phyloP scores from a whole-genome alignment of 495 filamentous ascomycete genomes.

The Penicillium manginii region DNA sequence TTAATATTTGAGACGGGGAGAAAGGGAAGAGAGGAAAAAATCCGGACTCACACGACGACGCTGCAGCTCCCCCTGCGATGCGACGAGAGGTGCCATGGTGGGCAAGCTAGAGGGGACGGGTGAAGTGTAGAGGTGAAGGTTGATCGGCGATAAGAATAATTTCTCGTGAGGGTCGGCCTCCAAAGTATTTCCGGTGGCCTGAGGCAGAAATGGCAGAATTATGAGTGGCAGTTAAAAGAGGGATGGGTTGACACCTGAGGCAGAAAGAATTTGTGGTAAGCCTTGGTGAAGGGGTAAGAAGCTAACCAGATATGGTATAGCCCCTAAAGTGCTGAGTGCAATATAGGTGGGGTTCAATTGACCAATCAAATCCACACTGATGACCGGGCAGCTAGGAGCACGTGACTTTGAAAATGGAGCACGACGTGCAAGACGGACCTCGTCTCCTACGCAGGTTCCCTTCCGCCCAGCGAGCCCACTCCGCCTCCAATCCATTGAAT shows the following conservation, averaged over 20 bases:
- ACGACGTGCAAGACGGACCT: slow-evolving; percentile 28
- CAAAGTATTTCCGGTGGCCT: slow-evolving; percentile 36
- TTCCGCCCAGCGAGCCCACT: slow-evolving; percentile 38
- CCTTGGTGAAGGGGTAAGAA: not conserved
- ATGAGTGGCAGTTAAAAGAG: not conserved
- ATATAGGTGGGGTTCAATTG: slow-evolving; percentile 23
- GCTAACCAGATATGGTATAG: slow-evolving; percentile 9
- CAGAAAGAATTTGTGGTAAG: no score
- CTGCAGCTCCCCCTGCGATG: slow-evolving; percentile 54
- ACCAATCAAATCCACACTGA: slow-evolving; percentile 47
- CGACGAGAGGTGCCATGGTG: slow-evolving; percentile 52
- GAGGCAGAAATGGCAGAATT: slow-evolving; percentile 18
- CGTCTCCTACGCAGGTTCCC: slow-evolving; percentile 37
- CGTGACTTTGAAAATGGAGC: slow-evolving; percentile 48
- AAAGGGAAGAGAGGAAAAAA: not conserved
- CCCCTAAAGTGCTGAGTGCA: slow-evolving; percentile 3
- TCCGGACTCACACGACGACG: slow-evolving; percentile 47
- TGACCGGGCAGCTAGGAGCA: slow-evolving; percentile 42
- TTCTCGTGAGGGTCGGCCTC: slow-evolving; percentile 23
- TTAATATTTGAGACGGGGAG: slow-evolving; percentile 1
- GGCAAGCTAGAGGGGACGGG: slow-evolving; percentile 20
- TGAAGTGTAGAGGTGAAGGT: slow-evolving; percentile 32
- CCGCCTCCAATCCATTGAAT: slow-evolving; percentile 41
- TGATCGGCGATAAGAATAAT: slow-evolving; percentile 44
- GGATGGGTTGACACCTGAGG: not conserved